Evolutionary conservation across 140 eudicot species (phyloP).

Genomic region (Senecio squalidus): DNA sequence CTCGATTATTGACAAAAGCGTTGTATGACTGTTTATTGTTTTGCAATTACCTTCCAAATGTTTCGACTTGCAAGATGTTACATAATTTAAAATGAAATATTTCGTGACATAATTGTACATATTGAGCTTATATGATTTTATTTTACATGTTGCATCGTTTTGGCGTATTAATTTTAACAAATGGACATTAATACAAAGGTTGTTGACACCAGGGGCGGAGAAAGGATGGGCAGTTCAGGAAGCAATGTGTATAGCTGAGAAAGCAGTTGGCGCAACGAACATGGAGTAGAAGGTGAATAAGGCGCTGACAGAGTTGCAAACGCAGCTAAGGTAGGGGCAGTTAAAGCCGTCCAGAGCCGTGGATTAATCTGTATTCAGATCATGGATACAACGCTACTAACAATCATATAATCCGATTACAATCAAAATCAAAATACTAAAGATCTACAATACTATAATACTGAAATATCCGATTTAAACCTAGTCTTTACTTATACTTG

Average conservation of each 20-base stretch:
- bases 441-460: too few species aligned
- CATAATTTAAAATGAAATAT: background rate
- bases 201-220: slow-evolving; percentile 77
- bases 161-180: slow-evolving; percentile 58
- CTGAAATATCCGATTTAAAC: too few species aligned
- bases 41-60: background rate
- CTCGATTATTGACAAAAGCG: background rate
- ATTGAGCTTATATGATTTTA: slow-evolving; percentile 3
- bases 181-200: slow-evolving; percentile 72
- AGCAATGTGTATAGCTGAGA: slow-evolving; percentile 49
- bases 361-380: too few species aligned
- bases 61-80: background rate
- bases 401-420: too few species aligned
- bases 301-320: slow-evolving; percentile 67
- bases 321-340: slow-evolving; percentile 77
- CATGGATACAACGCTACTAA: too few species aligned
- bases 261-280: slow-evolving; percentile 31
- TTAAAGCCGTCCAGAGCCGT: slow-evolving; percentile 69
- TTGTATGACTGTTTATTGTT: background rate
- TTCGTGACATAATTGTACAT: background rate
- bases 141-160: slow-evolving; percentile 63
- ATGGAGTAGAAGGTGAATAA: slow-evolving; percentile 51
- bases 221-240: slow-evolving; percentile 73
- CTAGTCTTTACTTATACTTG: too few species aligned
- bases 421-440: too few species aligned